Evolutionary conservation across 495 filamentous ascomycete genomes (phyloP).

Genomic region (Clohesyomyces aquaticus): DNA sequence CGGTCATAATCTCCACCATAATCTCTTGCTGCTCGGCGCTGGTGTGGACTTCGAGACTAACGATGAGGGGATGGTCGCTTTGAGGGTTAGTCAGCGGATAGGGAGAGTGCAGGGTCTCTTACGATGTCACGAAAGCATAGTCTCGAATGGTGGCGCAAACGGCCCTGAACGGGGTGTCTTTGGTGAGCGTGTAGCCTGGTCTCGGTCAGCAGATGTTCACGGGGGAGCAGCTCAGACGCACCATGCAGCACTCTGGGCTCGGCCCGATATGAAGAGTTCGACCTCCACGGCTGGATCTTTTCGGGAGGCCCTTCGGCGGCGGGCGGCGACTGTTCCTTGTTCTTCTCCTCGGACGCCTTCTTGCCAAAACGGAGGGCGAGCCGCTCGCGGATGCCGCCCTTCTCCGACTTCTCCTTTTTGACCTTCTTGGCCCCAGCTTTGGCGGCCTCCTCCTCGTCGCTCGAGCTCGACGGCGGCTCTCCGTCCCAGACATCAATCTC

Average conservation of each 20-base stretch:
- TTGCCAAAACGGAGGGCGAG: constrained; percentile 39
- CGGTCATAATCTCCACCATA: constrained; percentile 87
- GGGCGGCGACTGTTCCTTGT: constrained; percentile 14
- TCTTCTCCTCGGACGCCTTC: constrained; percentile 24
- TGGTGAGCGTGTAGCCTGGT: constrained; percentile 77
- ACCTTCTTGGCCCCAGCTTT: constrained; percentile 19
- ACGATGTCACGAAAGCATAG: constrained; percentile 68
- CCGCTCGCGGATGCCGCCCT: constrained; percentile 34
- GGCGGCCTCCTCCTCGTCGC: constrained; percentile 41
- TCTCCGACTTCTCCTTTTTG: constrained; percentile 35
- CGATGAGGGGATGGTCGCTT: constrained; percentile 78
- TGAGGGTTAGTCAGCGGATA: neutral
- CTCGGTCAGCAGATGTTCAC: neutral
- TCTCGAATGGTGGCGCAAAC: constrained; percentile 81
- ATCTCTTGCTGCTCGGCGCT: constrained; percentile 74
- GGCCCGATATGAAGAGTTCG: constrained; percentile 44
- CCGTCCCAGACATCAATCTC: constrained; percentile 98
- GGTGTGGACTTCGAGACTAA: constrained; percentile 89
- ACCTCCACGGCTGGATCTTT: constrained; percentile 46
- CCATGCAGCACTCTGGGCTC: constrained; percentile 84
- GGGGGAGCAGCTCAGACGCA: neutral
- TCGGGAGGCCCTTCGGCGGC: constrained; percentile 25
- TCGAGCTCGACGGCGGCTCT: constrained; percentile 54
- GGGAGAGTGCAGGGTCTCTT: neutral
- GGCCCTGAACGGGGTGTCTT: constrained; percentile 79